Evolutionary conservation across 2,329 filamentous ascomycete species (phyloP), one percentile per base, ranked within the genome.

Genomic region (Aspergillus clavatus): DNA sequence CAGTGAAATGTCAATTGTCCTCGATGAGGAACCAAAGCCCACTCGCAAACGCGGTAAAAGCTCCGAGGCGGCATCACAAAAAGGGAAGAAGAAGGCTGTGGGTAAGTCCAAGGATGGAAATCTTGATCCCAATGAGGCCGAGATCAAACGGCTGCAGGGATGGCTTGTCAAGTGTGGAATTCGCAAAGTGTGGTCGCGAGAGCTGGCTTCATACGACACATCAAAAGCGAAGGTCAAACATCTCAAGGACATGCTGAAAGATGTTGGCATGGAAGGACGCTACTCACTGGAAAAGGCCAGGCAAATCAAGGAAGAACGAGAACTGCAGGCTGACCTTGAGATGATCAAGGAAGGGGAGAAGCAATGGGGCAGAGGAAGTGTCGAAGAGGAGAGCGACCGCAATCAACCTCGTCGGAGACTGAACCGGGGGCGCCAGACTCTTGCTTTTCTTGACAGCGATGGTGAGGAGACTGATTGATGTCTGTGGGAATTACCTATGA

Each of bases 101-200:
- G 52, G 64, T 1, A 69, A 72, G 57, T 42, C 63, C 12, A 77
- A 75, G 14, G 74, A 75, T 47, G 58, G 70, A n/a, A 59, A 73
- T 7, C 55, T 71, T 2, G 74, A 82, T 14, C 80, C 84, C 0
- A 79, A 89, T 48, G 81, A 88, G 47, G 82, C 80, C 3, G 87
- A 95, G 64, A 86, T 96, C 62, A 97, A 95, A 67, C 86, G 83
- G 39, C 75, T 97, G 3, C 91, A 97, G 69, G 80, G 82, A 7
- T 89, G 91, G 67, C 78, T 98, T 5, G 71, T 84, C 37, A 95
- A 96, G 68, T 98, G 91, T 60, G 91, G 91, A 23, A 81, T 96
- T 44, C 85, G 89, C 42, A 97, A 96, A 64, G 80, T 96, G 50
- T 98, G 93, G 91, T 80, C 79, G 40, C 82, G 85, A 52, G 89